These are phyloP conservation scores for Picochlorum sp. DNA, from an alignment of 139 green algal species.

Conservation along the genomic window DNA sequence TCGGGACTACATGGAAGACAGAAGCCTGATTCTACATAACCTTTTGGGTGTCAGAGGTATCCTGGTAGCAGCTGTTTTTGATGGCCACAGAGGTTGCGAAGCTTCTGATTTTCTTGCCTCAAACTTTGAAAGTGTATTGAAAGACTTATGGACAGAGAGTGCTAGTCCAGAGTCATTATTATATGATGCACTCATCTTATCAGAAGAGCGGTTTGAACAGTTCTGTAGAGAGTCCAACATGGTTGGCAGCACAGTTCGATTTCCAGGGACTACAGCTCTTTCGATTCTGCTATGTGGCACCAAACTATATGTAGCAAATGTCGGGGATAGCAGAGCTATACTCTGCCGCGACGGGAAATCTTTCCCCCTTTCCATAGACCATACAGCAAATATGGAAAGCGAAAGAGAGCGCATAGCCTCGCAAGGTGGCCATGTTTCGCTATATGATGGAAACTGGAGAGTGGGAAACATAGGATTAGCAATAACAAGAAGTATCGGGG, in stretches of 20 bases:
- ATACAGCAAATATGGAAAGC: constrained; percentile 50
- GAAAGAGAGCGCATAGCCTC: constrained; percentile 64
- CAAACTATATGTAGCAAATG: constrained; percentile 62
- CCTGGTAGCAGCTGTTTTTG: constrained; percentile 46
- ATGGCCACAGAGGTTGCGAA: constrained; percentile 64
- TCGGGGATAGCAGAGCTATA: constrained; percentile 80
- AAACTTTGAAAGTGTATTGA: constrained; percentile 27
- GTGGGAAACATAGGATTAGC: constrained; percentile 58
- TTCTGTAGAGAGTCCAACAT: not conserved
- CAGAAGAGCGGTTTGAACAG: constrained; percentile 31
- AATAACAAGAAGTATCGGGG: constrained; percentile 69
- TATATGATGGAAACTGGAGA: constrained; percentile 47
- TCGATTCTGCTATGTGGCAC: constrained; percentile 38
- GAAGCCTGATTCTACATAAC: constrained; percentile 29
- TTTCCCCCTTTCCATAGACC: constrained; percentile 61
- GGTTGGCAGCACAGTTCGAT: constrained; percentile 4
- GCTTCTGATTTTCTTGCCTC: constrained; percentile 40
- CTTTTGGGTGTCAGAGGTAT: not conserved
- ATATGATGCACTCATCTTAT: constrained; percentile 17
- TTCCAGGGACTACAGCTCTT: constrained; percentile 66
- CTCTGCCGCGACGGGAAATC: constrained; percentile 48
- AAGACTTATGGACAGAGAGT: constrained; percentile 1
- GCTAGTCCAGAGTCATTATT: constrained; percentile 19
- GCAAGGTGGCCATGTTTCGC: constrained; percentile 32
- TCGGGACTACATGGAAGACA: constrained; percentile 70